Evolutionary conservation across 2,329 filamentous ascomycete genomes (phyloP), one percentile per base, ranked within the genome.

Genomic region (Penicillium decumbens): DNA sequence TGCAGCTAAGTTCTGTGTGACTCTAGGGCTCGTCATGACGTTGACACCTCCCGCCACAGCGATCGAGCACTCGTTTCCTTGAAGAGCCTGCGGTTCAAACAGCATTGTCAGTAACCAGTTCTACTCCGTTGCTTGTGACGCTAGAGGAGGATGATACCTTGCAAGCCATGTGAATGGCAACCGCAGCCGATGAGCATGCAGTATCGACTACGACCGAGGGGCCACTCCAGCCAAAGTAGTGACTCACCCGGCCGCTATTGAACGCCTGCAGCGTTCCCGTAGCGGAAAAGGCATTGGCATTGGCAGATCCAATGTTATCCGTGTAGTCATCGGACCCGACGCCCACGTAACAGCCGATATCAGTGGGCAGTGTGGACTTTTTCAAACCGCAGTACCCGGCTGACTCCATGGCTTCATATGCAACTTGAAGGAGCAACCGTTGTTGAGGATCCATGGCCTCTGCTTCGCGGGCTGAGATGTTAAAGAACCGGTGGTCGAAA

Each of bases 161-260:
- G 24, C 63, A 66, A 0, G 66, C 64, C 3, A 55, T 45, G 18
- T 63, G 56, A 57, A 63, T n/a, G 47, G 61, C 70, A 3, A 76
- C 73, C 1, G 63, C 60, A 20, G 69, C 70, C 0, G 69, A 66
- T 0, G 71, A 73, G 45, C 72, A 75, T 6, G 73, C 73, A 1
- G 73, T 75, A 42, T 76, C 72, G 7, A 74, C 51, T 5, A 56
- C 66, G n/a, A 72, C 53, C 3, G 61, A 60, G 0, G 76, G 75
- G 0, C 75, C 75, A 2, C 63, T 70, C 59, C 73, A 75, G 0
- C 71, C 67, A 45, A 77, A 76, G 43, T 65, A 64, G 45, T 76
- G 72, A 32, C 65, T 70, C 39, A 77, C 61, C 5, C 65, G 63
- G 1, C 73, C 72, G 2, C 44, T 39, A 1, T 49, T 33, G 24